Conservation (phyloP, 1,139 yeast species). For the Candida gigantensis region DNA sequence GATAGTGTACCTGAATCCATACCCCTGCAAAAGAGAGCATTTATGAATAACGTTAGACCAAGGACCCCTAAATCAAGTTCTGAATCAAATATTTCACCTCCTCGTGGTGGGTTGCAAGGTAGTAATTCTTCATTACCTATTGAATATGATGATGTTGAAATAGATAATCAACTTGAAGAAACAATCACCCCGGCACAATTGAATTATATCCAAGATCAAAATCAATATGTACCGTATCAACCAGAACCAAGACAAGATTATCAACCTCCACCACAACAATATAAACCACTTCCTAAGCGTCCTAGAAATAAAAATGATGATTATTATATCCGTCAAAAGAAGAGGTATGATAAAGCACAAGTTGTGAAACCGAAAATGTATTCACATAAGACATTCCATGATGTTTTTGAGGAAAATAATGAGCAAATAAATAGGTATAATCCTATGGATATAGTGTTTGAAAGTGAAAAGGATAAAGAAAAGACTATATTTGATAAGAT, state of each 20-base stretch:
- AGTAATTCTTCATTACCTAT: not conserved
- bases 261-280: constrained; percentile 9
- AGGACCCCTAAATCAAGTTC: constrained; percentile 6
- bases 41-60: constrained; percentile 13
- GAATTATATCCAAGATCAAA: constrained; percentile 24
- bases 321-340: constrained; percentile 42
- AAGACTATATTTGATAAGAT: constrained; percentile 27
- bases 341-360: constrained; percentile 34
- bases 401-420: constrained; percentile 38
- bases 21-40: constrained; percentile 5
- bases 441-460: constrained; percentile 47
- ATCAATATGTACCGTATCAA: constrained; percentile 12
- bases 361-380: constrained; percentile 37
- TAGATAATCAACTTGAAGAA: constrained; percentile 31
- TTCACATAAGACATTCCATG: constrained; percentile 44
- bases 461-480: constrained; percentile 28
- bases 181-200: constrained; percentile 42
- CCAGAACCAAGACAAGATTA: constrained; percentile 10
- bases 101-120: constrained; percentile 4
- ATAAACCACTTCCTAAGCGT: constrained; percentile 5
- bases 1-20: too few relatives aligned
- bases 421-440: constrained; percentile 35
- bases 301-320: constrained; percentile 22
- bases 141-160: constrained; percentile 20
- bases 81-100: constrained; percentile 4